Evolutionary conservation across 2,329 filamentous ascomycete species (phyloP).

Genomic region (Reticulascus tulasneorum): DNA sequence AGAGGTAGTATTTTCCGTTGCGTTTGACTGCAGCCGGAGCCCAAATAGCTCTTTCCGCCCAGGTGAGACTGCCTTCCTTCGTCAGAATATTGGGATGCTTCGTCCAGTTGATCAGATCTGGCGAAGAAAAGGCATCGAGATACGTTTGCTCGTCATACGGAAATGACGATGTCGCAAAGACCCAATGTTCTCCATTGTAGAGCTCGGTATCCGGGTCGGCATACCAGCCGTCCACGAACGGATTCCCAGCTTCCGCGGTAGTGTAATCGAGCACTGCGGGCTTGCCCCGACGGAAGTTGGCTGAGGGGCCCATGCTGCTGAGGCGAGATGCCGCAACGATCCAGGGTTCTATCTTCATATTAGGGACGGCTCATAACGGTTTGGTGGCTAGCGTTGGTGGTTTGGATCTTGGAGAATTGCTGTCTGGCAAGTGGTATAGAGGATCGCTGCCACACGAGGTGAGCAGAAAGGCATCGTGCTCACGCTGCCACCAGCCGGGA

Average conservation of each 20-base stretch:
- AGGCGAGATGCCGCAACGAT: too few relatives aligned
- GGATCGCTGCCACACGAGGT: too few relatives aligned
- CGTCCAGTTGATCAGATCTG: slow-evolving; percentile 44
- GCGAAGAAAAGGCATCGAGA: slow-evolving; percentile 47
- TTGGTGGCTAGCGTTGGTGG: too few relatives aligned
- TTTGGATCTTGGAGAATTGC: too few relatives aligned
- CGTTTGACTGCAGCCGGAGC: slow-evolving; percentile 58
- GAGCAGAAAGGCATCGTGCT: too few relatives aligned
- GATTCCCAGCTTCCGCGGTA: slow-evolving; percentile 40
- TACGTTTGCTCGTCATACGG: slow-evolving; percentile 43
- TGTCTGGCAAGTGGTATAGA: too few relatives aligned
- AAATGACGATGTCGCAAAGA: slow-evolving; percentile 43
- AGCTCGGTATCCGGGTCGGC: slow-evolving; percentile 46
- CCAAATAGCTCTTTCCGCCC: slow-evolving; percentile 64
- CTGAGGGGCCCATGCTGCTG: too few relatives aligned
- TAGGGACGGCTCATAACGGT: too few relatives aligned
- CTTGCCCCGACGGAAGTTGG: too few relatives aligned
- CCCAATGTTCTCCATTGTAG: slow-evolving; percentile 42
- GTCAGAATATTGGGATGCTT: slow-evolving; percentile 40
- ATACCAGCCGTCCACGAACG: slow-evolving; percentile 46
- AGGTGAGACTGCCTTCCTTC: slow-evolving; percentile 53
- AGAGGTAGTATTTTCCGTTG: slow-evolving; percentile 60
- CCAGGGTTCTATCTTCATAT: too few relatives aligned
- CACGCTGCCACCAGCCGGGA: too few relatives aligned
- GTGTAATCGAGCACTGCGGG: slow-evolving; percentile 30